These are phyloP conservation scores for Hortiboletus flavorubellus DNA, from an alignment of 768 basidiomycete genomes.

Conservation along the genomic window DNA sequence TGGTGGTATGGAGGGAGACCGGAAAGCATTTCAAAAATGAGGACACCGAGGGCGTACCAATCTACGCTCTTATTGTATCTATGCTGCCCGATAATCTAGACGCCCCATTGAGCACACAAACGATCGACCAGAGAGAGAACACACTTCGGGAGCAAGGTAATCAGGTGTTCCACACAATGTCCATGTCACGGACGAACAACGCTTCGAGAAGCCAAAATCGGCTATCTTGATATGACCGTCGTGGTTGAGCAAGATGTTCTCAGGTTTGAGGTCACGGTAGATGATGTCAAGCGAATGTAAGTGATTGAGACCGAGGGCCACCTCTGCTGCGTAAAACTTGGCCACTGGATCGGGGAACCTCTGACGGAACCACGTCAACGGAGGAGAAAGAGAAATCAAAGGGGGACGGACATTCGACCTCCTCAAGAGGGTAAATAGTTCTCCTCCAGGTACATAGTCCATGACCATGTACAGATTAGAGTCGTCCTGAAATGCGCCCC, in stretches of 20 bases:
- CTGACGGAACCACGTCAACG: constrained; percentile 36
- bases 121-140: constrained; percentile 19
- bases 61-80: constrained; percentile 97
- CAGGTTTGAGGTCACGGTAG: constrained; percentile 97
- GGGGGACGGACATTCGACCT: constrained; percentile 71
- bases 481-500: constrained; percentile 92
- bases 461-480: constrained; percentile 97
- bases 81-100: constrained; percentile 70
- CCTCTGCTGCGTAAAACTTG: constrained; percentile 96
- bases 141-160: constrained; percentile 93
- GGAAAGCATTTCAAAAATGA: constrained; percentile 97
- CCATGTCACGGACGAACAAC: constrained; percentile 84
- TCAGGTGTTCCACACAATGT: constrained; percentile 96
- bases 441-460: constrained; percentile 95
- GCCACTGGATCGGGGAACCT: constrained; percentile 96
- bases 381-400: constrained; percentile 7
- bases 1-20: constrained; percentile 95
- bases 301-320: constrained; percentile 88
- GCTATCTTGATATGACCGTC: constrained; percentile 97
- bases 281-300: constrained; percentile 86
- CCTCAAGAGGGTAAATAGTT: constrained; percentile 90
- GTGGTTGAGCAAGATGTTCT: constrained; percentile 89
- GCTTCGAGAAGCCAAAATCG: constrained; percentile 95
- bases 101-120: constrained; percentile 5
- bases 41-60: constrained; percentile 97